Evolutionary conservation across 2,329 filamentous ascomycete species (phyloP).

Genomic region (Akanthomyces uredinophilus): DNA sequence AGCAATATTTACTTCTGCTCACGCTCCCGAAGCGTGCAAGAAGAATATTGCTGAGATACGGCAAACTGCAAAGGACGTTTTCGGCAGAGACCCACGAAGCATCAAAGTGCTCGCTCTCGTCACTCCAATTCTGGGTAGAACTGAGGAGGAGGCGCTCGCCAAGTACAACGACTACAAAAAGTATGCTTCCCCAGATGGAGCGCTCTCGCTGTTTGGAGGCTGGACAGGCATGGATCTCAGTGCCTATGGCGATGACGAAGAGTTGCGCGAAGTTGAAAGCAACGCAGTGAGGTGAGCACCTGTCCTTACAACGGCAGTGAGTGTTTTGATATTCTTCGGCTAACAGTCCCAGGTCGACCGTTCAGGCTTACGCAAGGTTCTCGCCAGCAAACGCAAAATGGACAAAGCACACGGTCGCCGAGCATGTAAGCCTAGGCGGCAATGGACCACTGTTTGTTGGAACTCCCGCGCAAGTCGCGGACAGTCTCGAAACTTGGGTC

Average conservation of each 20-base stretch:
- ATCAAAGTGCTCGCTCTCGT: constrained; percentile 59
- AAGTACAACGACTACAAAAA: constrained; percentile 47
- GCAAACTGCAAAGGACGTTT: constrained; percentile 39
- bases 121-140: constrained; percentile 54
- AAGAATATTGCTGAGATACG: constrained; percentile 55
- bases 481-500: constrained; percentile 31
- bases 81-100: constrained; percentile 46
- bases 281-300: constrained; percentile 43
- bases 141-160: constrained; percentile 50
- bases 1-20: constrained; percentile 57
- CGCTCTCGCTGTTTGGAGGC: constrained; percentile 59
- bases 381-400: constrained; percentile 28
- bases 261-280: constrained; percentile 54
- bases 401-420: constrained; percentile 30
- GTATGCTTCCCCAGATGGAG: constrained; percentile 56
- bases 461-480: constrained; percentile 26
- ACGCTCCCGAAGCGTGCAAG: constrained; percentile 49
- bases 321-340: too few species aligned
- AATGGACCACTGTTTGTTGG: constrained; percentile 27
- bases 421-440: constrained; percentile 29
- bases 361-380: constrained; percentile 40
- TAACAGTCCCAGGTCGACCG: constrained; percentile 33
- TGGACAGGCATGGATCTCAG: constrained; percentile 63
- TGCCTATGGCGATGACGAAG: constrained; percentile 57
- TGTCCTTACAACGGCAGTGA: neutral